Evolutionary conservation across 179 eudicot species (phyloP).

Genomic region (Carnegiea gigantea): DNA sequence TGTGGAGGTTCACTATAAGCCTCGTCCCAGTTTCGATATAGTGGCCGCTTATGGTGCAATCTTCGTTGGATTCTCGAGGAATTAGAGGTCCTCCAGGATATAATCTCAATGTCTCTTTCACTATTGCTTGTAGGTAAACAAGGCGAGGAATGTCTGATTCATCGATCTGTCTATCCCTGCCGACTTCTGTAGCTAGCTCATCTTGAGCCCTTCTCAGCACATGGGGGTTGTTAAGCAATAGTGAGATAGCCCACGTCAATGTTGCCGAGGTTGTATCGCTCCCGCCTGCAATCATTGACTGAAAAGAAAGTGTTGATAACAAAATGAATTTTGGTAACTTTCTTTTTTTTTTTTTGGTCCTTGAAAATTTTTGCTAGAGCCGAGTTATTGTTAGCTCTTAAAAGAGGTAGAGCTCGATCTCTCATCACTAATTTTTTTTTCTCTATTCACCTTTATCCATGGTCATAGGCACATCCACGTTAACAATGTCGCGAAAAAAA

Average conservation of each 20-base stretch:
- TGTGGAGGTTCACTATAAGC: conserved; percentile 33
- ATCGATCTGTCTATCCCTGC: not conserved
- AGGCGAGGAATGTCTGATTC: conserved; percentile 2
- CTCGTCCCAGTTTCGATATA: conserved; percentile 34
- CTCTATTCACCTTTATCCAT: too few species aligned
- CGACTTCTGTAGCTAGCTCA: not conserved
- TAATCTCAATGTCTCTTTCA: conserved; percentile 5
- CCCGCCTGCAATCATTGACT: not conserved
- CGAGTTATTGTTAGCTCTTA: too few species aligned
- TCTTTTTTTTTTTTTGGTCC: too few species aligned
- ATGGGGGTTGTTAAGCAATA: not conserved
- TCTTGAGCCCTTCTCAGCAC: not conserved
- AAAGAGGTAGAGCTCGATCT: too few species aligned
- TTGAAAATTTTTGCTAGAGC: too few species aligned
- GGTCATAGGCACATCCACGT: too few species aligned
- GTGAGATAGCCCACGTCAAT: not conserved
- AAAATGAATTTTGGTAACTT: too few species aligned
- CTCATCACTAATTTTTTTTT: too few species aligned
- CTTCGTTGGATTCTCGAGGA: conserved; percentile 25
- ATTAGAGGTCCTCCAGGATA: conserved; percentile 39
- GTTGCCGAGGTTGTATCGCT: not conserved
- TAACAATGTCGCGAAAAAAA: too few species aligned
- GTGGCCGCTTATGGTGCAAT: conserved; percentile 38
- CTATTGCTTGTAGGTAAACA: too few species aligned
- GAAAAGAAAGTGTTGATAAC: not conserved